Evolutionary conservation across 768 basidiomycete species (phyloP).

Genomic region (Panellus pusillus): DNA sequence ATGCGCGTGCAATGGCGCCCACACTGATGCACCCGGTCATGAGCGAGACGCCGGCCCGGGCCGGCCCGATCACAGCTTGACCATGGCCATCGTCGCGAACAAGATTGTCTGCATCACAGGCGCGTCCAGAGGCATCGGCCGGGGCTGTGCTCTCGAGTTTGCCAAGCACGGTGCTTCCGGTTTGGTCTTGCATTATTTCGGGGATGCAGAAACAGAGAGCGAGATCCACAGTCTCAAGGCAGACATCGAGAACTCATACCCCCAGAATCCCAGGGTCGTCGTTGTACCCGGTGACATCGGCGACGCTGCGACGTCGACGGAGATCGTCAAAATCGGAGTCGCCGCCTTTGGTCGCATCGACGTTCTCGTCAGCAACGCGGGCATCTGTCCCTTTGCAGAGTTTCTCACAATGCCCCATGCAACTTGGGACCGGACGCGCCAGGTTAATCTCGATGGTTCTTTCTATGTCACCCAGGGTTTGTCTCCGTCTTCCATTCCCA

Average conservation of each 20-base stretch:
- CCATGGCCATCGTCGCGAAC: conserved; percentile 45
- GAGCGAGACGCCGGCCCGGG: not conserved
- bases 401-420: conserved; percentile 67
- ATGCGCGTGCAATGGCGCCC: too few relatives aligned
- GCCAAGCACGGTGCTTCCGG: conserved; percentile 64
- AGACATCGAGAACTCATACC: conserved; percentile 39
- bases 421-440: conserved; percentile 63
- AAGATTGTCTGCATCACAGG: conserved; percentile 75
- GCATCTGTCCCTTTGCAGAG: conserved; percentile 78
- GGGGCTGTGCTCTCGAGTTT: conserved; percentile 65
- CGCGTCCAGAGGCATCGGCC: conserved; percentile 72
- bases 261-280: conserved; percentile 39
- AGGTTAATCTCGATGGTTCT: conserved; percentile 75
- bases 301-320: conserved; percentile 51
- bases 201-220: conserved; percentile 51
- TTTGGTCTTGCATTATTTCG: conserved; percentile 67
- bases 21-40: too few relatives aligned
- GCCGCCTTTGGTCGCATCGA: conserved; percentile 65
- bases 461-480: conserved; percentile 70
- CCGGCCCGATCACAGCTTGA: not conserved
- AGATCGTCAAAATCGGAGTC: conserved; percentile 64
- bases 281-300: conserved; percentile 68
- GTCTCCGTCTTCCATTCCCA: not conserved
- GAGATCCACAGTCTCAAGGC: conserved; percentile 48
- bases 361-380: conserved; percentile 45